Evolutionary conservation across 768 basidiomycete species (phyloP).

Genomic region (Tricholoma flavovirens): DNA sequence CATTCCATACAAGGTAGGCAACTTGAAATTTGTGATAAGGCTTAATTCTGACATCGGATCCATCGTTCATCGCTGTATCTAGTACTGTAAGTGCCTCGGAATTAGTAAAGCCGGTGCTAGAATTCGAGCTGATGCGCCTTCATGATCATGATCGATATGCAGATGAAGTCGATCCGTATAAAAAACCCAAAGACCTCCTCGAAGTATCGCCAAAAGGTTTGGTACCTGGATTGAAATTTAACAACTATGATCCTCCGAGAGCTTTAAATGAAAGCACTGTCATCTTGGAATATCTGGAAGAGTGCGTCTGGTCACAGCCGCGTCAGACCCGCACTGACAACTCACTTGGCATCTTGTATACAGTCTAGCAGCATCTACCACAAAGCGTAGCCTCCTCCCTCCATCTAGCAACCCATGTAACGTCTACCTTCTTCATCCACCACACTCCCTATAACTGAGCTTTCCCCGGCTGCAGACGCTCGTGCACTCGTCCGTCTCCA

Average conservation of each 20-base stretch:
- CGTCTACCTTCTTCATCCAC: slow-evolving; percentile 13
- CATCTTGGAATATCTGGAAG: slow-evolving; percentile 74
- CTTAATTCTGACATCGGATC: background rate
- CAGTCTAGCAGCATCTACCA: slow-evolving; percentile 47
- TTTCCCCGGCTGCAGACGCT: slow-evolving; percentile 41
- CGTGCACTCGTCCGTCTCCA: slow-evolving; percentile 64
- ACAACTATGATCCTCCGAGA: slow-evolving; percentile 47
- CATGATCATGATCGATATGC: background rate
- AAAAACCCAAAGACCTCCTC: slow-evolving; percentile 75
- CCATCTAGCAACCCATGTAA: slow-evolving; percentile 53
- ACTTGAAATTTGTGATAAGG: background rate
- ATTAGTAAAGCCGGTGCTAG: background rate
- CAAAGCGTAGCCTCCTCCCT: slow-evolving; percentile 51
- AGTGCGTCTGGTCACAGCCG: slow-evolving; percentile 46
- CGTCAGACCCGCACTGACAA: no score
- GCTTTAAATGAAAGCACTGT: slow-evolving; percentile 77
- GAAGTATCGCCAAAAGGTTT: slow-evolving; percentile 79
- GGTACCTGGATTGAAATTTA: slow-evolving; percentile 62
- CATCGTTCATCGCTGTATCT: background rate
- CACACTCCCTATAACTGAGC: background rate
- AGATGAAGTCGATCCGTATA: slow-evolving; percentile 83
- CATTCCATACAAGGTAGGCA: slow-evolving; percentile 63
- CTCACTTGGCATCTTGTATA: no score
- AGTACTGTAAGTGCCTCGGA: background rate
- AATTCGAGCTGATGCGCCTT: background rate